phyloP scores from a whole-genome alignment of 2,329 filamentous ascomycete species.

The Xylaria sp. region DNA sequence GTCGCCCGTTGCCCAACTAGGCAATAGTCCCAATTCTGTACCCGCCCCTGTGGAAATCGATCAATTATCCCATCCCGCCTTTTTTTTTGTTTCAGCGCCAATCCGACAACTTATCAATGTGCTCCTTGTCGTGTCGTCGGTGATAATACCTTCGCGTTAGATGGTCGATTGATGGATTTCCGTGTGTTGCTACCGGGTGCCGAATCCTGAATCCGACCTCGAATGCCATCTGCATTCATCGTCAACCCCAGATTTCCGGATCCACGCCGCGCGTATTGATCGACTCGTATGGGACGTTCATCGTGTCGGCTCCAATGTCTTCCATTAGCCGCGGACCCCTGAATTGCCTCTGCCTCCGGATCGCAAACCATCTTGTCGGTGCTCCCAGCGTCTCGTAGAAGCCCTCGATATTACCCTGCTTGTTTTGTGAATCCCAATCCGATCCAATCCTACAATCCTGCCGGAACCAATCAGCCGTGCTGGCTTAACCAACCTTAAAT shows the following conservation, averaged over 20 bases:
- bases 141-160: background rate
- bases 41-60: constrained; percentile 8
- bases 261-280: constrained; percentile 9
- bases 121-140: background rate
- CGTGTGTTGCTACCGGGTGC: background rate
- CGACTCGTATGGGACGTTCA: constrained; percentile 12
- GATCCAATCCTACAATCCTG: background rate
- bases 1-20: background rate
- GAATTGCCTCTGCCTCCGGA: constrained; percentile 44
- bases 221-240: background rate
- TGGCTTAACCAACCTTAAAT: background rate
- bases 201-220: constrained; percentile 1
- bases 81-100: constrained; percentile 18
- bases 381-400: constrained; percentile 27
- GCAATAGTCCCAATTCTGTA: constrained; percentile 5
- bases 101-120: background rate
- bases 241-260: background rate
- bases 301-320: constrained; percentile 47
- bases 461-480: background rate
- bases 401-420: constrained; percentile 15
- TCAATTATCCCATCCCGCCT: constrained; percentile 10
- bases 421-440: background rate
- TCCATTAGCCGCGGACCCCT: constrained; percentile 41
- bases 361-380: constrained; percentile 32
- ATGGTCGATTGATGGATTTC: constrained; percentile 8